Evolutionary conservation across 139 green algal genomes (phyloP), one percentile per base, ranked within the genome.

Genomic region (Micromonas pusilla): DNA sequence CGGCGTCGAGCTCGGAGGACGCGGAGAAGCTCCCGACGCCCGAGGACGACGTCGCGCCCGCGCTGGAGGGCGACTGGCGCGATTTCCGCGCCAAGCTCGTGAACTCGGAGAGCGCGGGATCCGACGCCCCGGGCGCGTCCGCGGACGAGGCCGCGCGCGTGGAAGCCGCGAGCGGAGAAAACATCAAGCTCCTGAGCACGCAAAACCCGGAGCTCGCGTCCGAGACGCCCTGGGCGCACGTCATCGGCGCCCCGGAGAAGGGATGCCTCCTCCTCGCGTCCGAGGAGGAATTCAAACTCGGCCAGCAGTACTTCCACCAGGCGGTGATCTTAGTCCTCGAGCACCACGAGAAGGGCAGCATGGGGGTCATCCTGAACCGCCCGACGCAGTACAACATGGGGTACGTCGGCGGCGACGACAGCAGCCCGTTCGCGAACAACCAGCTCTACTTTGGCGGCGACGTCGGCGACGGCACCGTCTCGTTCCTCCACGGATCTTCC

Each of bases 301-400:
- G 53, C 0, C 92, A 97, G 70, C 84, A 79, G 1, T 95, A 96
- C 79, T 97, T 96, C 79, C 62, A 85, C 65, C 85, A 92, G 66
- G 76, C 86, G 1, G 90, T 94, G 25, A 93, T 96, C 57, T 83
- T 95, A 28, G 25, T 96, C 13, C 83, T 92, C n/a, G 76, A 83
- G 2, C 91, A 95, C 81, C 73, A 78, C n/a, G 64, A 87, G 2
- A 60, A 74, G 6, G 85, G 85, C 32, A 88, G 72, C 26, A 84
- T 84, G 25, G 92, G 92, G 0, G 32, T 97, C 26, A 96, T 97
- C 30, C 79, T 97, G 21, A 96, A 96, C 86, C 85, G 78, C 28
- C 89, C 89, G 16, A 91, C 87, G 13, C 73, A 90, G 64, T 85
- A 85, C 77, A 52, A 38, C 25, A 72, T 93, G 25, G 71, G 78